A percentile compares a stretch with the other conserved stretches of the same genome.
Conservation (phyloP, 331 rosid genomes). For the Cucumis variabilis region DNA sequence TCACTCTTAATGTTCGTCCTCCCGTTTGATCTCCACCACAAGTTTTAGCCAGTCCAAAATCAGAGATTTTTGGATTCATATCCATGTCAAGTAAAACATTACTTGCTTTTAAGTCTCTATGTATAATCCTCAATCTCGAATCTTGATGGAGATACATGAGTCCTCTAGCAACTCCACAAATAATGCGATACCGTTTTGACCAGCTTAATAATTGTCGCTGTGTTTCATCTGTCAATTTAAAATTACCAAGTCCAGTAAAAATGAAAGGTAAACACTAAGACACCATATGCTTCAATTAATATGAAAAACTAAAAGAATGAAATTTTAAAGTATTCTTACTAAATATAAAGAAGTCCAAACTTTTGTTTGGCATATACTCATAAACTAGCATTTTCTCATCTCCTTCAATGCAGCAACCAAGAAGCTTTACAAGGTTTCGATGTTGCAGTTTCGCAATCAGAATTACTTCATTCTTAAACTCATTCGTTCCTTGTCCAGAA, state of each 20-base stretch:
- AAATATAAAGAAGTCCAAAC: neutral
- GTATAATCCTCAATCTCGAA: neutral
- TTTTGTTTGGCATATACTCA: neutral
- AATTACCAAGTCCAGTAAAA: neutral
- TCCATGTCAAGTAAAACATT: neutral
- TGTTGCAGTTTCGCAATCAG: neutral
- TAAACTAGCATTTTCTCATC: neutral
- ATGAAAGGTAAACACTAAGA: neutral
- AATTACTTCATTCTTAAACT: neutral
- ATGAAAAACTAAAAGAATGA: neutral
- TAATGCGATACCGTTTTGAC: slow-evolving; percentile 39
- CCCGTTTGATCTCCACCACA: neutral
- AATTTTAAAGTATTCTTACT: neutral
- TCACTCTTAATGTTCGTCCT: slow-evolving; percentile 4
- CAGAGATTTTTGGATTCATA: slow-evolving; percentile 1
- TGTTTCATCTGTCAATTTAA: slow-evolving; percentile 36
- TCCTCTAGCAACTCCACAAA: slow-evolving; percentile 48
- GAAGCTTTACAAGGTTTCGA: neutral
- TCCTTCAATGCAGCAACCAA: slow-evolving; percentile 1
- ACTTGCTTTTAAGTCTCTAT: neutral
- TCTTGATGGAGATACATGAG: slow-evolving; percentile 25
- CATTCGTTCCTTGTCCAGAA: neutral
- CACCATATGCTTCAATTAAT: neutral
- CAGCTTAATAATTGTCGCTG: slow-evolving; percentile 30
- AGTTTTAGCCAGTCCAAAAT: neutral